Conservation (phyloP, 345 rosid species). For the Conringia planisiliqua region DNA sequence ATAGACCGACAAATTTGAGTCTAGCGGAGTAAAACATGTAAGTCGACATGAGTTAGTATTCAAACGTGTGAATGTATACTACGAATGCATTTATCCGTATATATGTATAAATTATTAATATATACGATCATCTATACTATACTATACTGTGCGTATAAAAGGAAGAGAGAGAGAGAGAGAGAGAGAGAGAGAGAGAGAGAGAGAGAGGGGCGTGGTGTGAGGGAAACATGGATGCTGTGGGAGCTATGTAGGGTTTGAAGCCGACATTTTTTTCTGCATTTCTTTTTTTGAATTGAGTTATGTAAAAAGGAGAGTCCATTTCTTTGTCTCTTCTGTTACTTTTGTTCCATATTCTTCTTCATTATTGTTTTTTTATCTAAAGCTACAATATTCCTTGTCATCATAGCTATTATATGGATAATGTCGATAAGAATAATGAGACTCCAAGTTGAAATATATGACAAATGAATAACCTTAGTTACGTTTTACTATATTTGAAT, state of each 20-base stretch:
- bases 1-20: too few species aligned
- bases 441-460: constrained; percentile 2
- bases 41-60: neutral
- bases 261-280: constrained; percentile 42
- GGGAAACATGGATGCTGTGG: constrained; percentile 55
- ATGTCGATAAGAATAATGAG: constrained; percentile 1
- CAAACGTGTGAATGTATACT: neutral
- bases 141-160: neutral
- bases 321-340: constrained; percentile 24
- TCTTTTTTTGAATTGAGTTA: constrained; percentile 21
- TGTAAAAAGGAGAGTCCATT: constrained; percentile 25
- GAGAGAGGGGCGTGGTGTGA: constrained; percentile 44
- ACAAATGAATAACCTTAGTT: neutral
- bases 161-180: constrained; percentile 15
- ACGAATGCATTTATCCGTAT: neutral
- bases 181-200: neutral
- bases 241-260: constrained; percentile 55
- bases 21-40: neutral
- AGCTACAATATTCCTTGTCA: constrained; percentile 25
- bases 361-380: neutral
- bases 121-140: neutral
- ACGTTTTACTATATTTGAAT: neutral
- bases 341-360: constrained; percentile 7
- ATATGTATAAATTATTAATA: neutral
- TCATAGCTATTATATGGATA: constrained; percentile 17